Evolutionary conservation across 345 rosid genomes (phyloP), one percentile per base, ranked within the genome.

Genomic region (Eucalyptus regnans): DNA sequence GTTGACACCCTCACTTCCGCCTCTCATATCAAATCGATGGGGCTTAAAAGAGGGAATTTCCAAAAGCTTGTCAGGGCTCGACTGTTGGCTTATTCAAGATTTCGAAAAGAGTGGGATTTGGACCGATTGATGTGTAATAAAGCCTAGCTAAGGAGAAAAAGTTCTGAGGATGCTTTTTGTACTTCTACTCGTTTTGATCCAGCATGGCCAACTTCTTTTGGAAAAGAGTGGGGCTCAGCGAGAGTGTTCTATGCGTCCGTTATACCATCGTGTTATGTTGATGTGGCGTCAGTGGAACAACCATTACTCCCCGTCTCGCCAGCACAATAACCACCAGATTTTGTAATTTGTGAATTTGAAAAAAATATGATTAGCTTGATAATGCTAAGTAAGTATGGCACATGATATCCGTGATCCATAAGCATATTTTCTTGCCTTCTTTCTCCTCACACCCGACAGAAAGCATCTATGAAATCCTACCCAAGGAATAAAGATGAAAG

Each of bases 1-100:
- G 41, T 41, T 4, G 27, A 56, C 29, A 56, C 29, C 12, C 29
- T 56, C 27, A 12, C 62, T 29, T 56, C 29, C 62, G 12, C 62
- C 62, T 9, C 62, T 56, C 62, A 56, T 23, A 9, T 56, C 29
- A 56, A 56, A 56, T 23, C 29, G 62, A 23, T 22, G 62, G 62
- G 62, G 62, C 6, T 23, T 56, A 29, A 29, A 23, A 22, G 29
- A 1, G 62, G 62, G 0, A 5, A 23, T 23, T 56, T 22, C 27
- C 12, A 23, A 56, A 56, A 56, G 27, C 62, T 56, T 6, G 0
- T 9, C 7, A 0, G 7, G n/a, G 66, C 66, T 27, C 15, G 0
- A 60, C 27, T 60, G 12, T 27, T 22, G 66, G 66, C 66, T 60
- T 27, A 60, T 11, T 60, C 66, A 25, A 25, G 66, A 60, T 25